Base-by-base conservation (phyloP, 2,329 filamentous ascomycete genomes). In the Phyllosticta citriasiana region DNA sequence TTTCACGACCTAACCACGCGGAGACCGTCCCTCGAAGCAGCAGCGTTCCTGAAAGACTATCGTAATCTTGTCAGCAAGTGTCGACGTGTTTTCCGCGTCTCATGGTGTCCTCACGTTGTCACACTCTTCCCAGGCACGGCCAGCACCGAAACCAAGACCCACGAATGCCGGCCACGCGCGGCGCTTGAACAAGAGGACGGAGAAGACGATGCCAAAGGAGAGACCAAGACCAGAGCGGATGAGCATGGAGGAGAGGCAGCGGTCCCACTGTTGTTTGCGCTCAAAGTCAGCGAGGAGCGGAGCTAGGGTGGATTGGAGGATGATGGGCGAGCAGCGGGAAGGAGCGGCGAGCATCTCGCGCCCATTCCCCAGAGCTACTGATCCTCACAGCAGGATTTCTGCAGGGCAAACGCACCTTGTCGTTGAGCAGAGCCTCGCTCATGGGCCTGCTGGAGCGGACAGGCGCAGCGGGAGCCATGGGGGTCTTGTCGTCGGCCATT, bases 181-280 rank as follows among this genome's bases (percentile, higher is more conserved):
- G 77, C 95, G 88, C 84, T 96, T 96, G 85, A 99, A 99, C 61
- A 99, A 80, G 63, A 99, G 88, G 64, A 99, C 92, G 64, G 94
- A 97, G 82, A 99, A 97, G 78, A 99, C 90, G 76, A 99, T 88
- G 74, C 94, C 94, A 79, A 99, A 99, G 69, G 89, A 91, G 74
- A 97, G 88, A 72, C 94, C 94, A 76, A 99, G 88, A 61, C 89
- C 88, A 67, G 93, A 97, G 78, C 95, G 92, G 82, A 99, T 95
- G 74, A 99, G 85, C 77, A 97, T 85, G 73, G 95, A 97, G 69
- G 94, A 97, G 69, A 99, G 87, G 79, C 94, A 97, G 80, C 89
- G 93, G 77, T 99, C 94, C 94, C 94, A 99, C 94, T 99, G 61
- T n/a, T 55, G 47, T 9, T 56, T 24, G 57, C 54, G 55, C 55